Evolutionary conservation across 257 asterid species (phyloP), one percentile per base, ranked within the genome.

Genomic region (Rauvolfia tetraphylla): DNA sequence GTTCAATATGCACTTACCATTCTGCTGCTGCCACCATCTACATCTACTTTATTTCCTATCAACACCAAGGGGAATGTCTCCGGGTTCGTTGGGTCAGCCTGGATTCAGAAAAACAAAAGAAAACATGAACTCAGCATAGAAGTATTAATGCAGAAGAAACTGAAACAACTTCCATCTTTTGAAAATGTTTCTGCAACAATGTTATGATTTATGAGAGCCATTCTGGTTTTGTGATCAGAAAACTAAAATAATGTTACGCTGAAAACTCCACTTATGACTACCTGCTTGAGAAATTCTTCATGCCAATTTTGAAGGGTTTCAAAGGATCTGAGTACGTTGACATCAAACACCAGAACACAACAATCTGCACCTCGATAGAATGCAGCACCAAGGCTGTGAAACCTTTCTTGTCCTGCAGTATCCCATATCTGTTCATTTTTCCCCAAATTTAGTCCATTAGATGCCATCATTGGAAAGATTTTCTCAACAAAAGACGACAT

Each of bases 331-430:
- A 82, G 85, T 0, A 86, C 82, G 80, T 91, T 92, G 25, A 91
- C 96, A 79, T 90, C 98, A 48, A 86, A 92, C 36, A 90, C 93
- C 29, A 93, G 93, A 75, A 88, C 88, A 81, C 97, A 93, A 61
- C 98, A 93, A 85, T 93, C 98, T 25, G 98, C 97, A 6, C 98
- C 98, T 86, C 97, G 83, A 51, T 93, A 93, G 76, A 93, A 93
- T 29, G 97, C 95, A 38, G 87, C 93, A 4, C 97, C 91, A 23
- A 93, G 87, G 81, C 98, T 89, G 63, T 89, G 94, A 79, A 93
- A 93, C 75, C 97, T 84, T 70, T 93, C 97, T 81, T 93, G 97
- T 66, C 98, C 98, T 2, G 98, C 98, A 27, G 97, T 93, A 76
- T 92, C 97, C 98, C 98, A 93, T 82, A 93, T 86, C 97, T 93